Evolutionary conservation across 352 stramenopile genomes (phyloP).

Genomic region (Globisporangium cylindrosporum): DNA sequence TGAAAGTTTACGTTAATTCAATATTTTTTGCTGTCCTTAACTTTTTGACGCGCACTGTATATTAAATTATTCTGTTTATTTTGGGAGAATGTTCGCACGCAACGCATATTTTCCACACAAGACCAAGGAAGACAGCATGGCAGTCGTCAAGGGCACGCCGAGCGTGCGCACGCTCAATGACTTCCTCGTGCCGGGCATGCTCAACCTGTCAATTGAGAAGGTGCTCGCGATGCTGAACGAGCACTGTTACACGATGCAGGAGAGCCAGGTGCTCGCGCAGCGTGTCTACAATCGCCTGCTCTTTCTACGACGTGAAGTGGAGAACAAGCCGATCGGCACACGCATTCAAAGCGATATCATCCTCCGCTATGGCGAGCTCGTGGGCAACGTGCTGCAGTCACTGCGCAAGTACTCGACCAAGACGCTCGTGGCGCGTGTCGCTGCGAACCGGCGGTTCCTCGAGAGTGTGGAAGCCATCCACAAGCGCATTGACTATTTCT

Average conservation of each 20-base stretch:
- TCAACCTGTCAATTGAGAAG: conserved; percentile 13
- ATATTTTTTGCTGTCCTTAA: too few species aligned
- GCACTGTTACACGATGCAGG: conserved; percentile 14
- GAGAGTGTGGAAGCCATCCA: background rate
- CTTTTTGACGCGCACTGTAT: too few species aligned
- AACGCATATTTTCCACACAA: too few species aligned
- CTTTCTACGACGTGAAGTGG: conserved; percentile 9
- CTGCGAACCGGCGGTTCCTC: conserved; percentile 4
- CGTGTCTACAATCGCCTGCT: conserved; percentile 11
- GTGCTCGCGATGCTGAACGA: conserved; percentile 7
- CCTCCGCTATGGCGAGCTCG: conserved; percentile 12
- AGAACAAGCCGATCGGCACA: conserved; percentile 11
- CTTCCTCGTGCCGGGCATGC: conserved; percentile 18
- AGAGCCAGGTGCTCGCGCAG: conserved; percentile 10
- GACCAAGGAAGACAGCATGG: background rate
- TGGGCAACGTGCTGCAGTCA: conserved; percentile 1
- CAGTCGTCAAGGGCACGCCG: background rate
- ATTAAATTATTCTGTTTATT: too few species aligned
- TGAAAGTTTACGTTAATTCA: too few species aligned
- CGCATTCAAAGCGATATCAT: conserved; percentile 15
- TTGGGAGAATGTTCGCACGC: too few species aligned
- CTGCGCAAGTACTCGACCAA: conserved; percentile 10
- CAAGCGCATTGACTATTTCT: conserved; percentile 11
- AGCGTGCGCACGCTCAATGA: conserved; percentile 8
- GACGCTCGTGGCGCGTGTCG: conserved; percentile 14